Evolutionary conservation across 1,139 yeast genomes (phyloP).

Genomic region (Suhomyces panamericanus): DNA sequence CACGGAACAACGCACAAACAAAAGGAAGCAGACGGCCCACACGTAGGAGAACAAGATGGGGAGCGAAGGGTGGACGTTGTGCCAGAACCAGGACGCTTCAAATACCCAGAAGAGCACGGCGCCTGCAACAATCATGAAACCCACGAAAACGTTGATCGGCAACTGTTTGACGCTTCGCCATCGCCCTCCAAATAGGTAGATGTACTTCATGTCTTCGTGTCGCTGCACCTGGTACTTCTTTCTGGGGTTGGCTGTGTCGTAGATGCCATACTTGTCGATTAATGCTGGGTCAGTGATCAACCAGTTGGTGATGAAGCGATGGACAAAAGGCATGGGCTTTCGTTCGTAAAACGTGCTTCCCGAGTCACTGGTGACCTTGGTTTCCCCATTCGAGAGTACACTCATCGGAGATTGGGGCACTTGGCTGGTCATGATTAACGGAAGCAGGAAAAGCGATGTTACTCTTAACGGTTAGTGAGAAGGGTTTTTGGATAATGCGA

Average conservation of each 20-base stretch:
- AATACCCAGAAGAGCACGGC: constrained; percentile 48
- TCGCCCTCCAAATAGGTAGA: constrained; percentile 68
- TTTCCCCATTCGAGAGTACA: constrained; percentile 10
- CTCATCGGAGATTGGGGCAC: constrained; percentile 5
- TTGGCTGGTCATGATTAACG: not conserved
- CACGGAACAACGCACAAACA: constrained; percentile 56
- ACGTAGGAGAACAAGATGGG: constrained; percentile 60
- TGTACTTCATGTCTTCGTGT: constrained; percentile 30
- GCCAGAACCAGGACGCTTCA: constrained; percentile 60
- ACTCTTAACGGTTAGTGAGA: no score
- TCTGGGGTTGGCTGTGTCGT: constrained; percentile 6
- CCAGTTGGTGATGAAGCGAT: constrained; percentile 42
- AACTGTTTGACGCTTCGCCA: constrained; percentile 42
- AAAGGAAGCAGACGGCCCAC: constrained; percentile 49
- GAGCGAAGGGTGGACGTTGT: constrained; percentile 54
- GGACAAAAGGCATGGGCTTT: constrained; percentile 15
- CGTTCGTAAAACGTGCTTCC: constrained; percentile 3
- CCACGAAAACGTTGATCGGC: constrained; percentile 38
- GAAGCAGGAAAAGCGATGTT: not conserved
- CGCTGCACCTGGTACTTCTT: constrained; percentile 39
- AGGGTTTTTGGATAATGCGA: no score
- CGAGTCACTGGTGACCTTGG: constrained; percentile 5
- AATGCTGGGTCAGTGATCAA: constrained; percentile 42
- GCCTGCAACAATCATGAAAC: constrained; percentile 41
- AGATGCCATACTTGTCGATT: constrained; percentile 10